Evolutionary conservation across 2,329 filamentous ascomycete genomes (phyloP).

Genomic region (Lachnellula hyalina): DNA sequence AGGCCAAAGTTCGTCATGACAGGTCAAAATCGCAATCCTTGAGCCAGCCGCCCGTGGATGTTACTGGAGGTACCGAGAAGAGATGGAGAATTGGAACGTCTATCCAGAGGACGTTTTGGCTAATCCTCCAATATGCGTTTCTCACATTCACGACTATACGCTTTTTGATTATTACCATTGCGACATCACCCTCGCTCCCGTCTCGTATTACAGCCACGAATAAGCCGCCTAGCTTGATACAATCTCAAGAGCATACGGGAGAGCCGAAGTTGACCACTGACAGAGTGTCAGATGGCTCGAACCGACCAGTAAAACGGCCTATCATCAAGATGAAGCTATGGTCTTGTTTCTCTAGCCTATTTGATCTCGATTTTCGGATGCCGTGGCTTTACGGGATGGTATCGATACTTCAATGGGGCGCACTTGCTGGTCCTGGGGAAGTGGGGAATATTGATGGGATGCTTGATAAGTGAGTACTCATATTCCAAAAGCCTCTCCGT

Average conservation of each 20-base stretch:
- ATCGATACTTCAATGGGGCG: conserved; percentile 69
- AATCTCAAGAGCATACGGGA: conserved; percentile 23
- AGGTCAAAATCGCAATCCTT: conserved; percentile 31
- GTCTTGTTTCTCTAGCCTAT: conserved; percentile 64
- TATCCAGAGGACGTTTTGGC: conserved; percentile 41
- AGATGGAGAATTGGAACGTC: conserved; percentile 17
- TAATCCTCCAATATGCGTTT: conserved; percentile 45
- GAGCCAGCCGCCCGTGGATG: conserved; percentile 5
- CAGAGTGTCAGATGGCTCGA: conserved; percentile 12
- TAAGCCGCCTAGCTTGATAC: conserved; percentile 20
- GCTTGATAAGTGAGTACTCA: conserved; percentile 71
- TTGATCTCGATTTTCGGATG: conserved; percentile 76
- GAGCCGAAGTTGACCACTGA: conserved; percentile 11
- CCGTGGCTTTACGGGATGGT: conserved; percentile 79
- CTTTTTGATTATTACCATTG: conserved; percentile 57
- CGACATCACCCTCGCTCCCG: conserved; percentile 63
- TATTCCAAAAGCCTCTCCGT: conserved; percentile 11
- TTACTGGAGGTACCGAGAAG: conserved; percentile 15
- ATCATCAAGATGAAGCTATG: conserved; percentile 73
- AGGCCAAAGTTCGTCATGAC: conserved; percentile 26
- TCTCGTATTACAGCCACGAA: conserved; percentile 38
- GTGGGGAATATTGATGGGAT: conserved; percentile 70
- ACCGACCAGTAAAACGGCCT: conserved; percentile 25
- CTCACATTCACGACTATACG: conserved; percentile 55
- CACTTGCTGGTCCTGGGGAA: conserved; percentile 67